Conservation (phyloP, 1,284 basidiomycete genomes). For the Microbotryomycetes sp. region DNA sequence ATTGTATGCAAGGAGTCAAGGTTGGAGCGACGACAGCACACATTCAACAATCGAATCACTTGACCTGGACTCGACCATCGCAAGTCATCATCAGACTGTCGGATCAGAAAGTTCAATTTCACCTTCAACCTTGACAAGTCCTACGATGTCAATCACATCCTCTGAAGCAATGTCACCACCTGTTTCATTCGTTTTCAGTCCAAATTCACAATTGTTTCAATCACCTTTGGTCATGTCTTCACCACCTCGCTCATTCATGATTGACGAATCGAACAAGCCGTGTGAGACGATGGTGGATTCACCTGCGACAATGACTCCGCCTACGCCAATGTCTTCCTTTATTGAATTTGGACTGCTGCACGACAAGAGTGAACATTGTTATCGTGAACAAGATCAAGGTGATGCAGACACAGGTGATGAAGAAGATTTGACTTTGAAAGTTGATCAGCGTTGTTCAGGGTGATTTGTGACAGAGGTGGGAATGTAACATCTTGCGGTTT, state of each 20-base stretch:
- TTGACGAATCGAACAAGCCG: too few relatives aligned
- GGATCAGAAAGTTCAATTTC: too few relatives aligned
- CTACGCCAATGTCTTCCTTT: neutral
- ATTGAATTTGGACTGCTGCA: neutral
- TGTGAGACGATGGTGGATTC: too few relatives aligned
- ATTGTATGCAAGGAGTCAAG: neutral
- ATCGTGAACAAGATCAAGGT: neutral
- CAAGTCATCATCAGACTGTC: neutral
- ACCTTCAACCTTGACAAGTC: too few relatives aligned
- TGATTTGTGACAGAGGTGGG: too few relatives aligned
- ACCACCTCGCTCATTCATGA: too few relatives aligned
- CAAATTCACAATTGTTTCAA: neutral
- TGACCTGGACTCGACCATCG: neutral
- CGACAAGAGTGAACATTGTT: neutral
- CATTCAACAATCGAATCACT: neutral
- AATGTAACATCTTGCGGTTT: too few relatives aligned
- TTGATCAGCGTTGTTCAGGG: too few relatives aligned
- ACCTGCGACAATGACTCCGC: neutral
- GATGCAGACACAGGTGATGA: neutral
- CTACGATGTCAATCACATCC: neutral
- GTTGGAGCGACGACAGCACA: neutral
- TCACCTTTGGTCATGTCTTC: too few relatives aligned
- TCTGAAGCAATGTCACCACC: neutral
- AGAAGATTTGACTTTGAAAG: too few relatives aligned
- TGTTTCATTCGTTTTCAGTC: neutral